These are phyloP conservation scores for Aspergillus ochraceoroseus DNA, from an alignment of 2,329 filamentous ascomycete species.

Conservation along the genomic window DNA sequence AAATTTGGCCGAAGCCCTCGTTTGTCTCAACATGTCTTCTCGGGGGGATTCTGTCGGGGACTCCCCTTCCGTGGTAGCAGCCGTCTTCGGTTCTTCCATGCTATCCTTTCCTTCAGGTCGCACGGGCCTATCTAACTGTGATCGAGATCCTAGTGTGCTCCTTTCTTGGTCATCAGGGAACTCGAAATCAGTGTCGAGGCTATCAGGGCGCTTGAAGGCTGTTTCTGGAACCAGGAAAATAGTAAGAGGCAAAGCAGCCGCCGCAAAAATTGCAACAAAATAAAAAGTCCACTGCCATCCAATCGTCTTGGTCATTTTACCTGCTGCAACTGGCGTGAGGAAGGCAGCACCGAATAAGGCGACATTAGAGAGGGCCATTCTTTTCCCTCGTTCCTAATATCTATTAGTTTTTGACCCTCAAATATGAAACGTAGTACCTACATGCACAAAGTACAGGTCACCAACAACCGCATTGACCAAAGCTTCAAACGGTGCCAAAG, in stretches of 20 bases:
- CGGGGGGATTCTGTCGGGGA: background rate
- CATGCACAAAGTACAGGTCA: conserved; percentile 85
- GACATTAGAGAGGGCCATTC: conserved; percentile 77
- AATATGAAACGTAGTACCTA: conserved; percentile 39
- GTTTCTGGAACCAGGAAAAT: conserved; percentile 82
- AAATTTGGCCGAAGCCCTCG: conserved; percentile 44
- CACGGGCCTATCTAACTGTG: no score
- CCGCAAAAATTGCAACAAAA: conserved; percentile 79
- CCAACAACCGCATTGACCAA: conserved; percentile 84
- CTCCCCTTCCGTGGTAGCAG: conserved; percentile 2
- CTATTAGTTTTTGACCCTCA: background rate
- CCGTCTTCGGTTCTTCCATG: conserved; percentile 10
- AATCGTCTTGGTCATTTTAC: conserved; percentile 70
- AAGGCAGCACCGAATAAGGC: conserved; percentile 67
- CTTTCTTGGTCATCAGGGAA: conserved; percentile 29
- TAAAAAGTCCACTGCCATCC: conserved; percentile 89
- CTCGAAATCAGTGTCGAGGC: conserved; percentile 65
- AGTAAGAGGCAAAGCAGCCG: conserved; percentile 62
- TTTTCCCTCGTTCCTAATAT: conserved; percentile 63
- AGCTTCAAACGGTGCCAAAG: conserved; percentile 81
- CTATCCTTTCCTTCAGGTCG: conserved; percentile 14
- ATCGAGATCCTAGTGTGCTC: no score
- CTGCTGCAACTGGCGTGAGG: conserved; percentile 82
- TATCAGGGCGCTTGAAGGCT: conserved; percentile 62
- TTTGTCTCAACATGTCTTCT: conserved; percentile 10